Conservation (phyloP, 495 filamentous ascomycete species). For the Lindgomyces ingoldianus region DNA sequence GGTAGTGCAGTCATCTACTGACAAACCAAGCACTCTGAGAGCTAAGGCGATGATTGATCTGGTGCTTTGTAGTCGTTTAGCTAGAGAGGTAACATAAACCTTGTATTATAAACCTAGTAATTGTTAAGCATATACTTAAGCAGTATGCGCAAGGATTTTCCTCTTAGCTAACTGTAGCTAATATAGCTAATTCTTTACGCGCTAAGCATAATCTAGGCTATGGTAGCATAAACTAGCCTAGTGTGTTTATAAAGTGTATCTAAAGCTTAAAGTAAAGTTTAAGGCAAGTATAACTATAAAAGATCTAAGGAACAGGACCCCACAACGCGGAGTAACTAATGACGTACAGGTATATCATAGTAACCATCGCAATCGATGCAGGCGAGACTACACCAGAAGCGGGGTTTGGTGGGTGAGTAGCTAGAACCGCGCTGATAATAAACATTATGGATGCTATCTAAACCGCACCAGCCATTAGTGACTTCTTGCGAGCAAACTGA, state of each 20-base stretch:
- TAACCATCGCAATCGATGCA: constrained; percentile 27
- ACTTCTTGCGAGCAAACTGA: constrained; percentile 7
- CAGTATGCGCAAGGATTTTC: too few relatives aligned
- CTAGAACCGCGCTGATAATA: constrained; percentile 20
- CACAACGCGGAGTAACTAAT: constrained; percentile 33
- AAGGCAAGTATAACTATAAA: too few relatives aligned
- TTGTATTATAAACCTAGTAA: neutral
- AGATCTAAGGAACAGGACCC: constrained; percentile 35
- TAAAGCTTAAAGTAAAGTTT: too few relatives aligned
- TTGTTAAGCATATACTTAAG: too few relatives aligned
- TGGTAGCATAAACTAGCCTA: too few relatives aligned
- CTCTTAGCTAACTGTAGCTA: too few relatives aligned
- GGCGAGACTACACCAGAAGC: constrained; percentile 5
- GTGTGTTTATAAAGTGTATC: too few relatives aligned
- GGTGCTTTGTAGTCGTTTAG: constrained; percentile 48
- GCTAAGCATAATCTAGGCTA: too few relatives aligned
- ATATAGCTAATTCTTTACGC: too few relatives aligned
- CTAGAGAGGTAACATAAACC: neutral
- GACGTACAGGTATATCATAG: constrained; percentile 33
- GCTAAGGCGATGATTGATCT: constrained; percentile 61
- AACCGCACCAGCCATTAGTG: constrained; percentile 4
- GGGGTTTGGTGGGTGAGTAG: constrained; percentile 14
- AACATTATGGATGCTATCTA: constrained; percentile 29
- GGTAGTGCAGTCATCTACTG: constrained; percentile 47
- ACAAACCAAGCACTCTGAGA: constrained; percentile 53